Evolutionary conservation across 148 eudicot genomes (phyloP).

Genomic region (Rhododendron williamsianum): DNA sequence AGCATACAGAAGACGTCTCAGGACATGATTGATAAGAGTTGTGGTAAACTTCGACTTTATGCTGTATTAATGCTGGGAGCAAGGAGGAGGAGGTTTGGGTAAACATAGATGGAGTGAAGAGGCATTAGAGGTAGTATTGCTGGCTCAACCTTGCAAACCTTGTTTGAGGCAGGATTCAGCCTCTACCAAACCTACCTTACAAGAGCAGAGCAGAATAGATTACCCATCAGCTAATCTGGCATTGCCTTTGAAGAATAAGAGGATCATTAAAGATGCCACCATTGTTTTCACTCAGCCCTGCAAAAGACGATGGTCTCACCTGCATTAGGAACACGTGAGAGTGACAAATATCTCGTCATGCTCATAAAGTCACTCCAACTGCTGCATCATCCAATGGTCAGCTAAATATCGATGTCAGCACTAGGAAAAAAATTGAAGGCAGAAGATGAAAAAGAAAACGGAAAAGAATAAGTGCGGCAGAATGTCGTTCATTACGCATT

Average conservation of each 20-base stretch:
- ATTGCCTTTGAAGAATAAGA: slow-evolving; percentile 6
- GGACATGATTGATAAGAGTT: neutral
- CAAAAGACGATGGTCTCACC: neutral
- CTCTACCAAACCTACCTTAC: neutral
- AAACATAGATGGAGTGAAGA: neutral
- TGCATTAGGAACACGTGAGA: neutral
- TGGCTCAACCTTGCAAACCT: neutral
- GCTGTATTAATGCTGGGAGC: neutral
- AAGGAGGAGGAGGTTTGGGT: neutral
- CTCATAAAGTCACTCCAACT: neutral
- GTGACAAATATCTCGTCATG: neutral
- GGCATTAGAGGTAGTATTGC: neutral
- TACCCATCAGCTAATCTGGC: neutral
- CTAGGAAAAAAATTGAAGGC: neutral
- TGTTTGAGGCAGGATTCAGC: neutral
- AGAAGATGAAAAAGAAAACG: neutral
- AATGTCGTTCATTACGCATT: neutral
- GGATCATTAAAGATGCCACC: neutral
- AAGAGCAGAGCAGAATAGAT: neutral
- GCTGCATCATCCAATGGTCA: neutral
- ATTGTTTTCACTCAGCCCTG: neutral
- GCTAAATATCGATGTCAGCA: neutral
- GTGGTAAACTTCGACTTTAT: neutral
- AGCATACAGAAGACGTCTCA: neutral
- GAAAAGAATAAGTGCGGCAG: neutral